Evolutionary conservation across 768 basidiomycete species (phyloP).

Genomic region (Naganishia friedmannii): DNA sequence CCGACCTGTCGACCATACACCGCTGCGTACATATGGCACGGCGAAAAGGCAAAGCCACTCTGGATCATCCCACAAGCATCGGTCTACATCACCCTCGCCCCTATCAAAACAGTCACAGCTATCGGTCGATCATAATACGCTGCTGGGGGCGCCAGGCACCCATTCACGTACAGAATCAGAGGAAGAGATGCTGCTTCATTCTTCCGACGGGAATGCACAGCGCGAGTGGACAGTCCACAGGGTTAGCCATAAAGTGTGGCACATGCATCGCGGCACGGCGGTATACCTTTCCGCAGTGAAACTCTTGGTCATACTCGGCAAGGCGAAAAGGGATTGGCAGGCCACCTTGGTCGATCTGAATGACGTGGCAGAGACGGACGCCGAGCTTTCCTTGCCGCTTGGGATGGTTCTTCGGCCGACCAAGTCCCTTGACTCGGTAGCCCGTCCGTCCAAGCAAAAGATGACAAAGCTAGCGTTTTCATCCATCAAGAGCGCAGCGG

Average conservation of each 20-base stretch:
- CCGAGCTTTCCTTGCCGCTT: background rate
- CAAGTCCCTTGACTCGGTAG: background rate
- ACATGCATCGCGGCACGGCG: constrained; percentile 7
- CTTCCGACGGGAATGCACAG: background rate
- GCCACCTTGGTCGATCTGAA: constrained; percentile 8
- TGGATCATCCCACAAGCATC: constrained; percentile 13
- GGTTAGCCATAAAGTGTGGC: constrained; percentile 1
- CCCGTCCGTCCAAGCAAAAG: background rate
- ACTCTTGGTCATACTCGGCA: background rate
- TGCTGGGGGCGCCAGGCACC: background rate
- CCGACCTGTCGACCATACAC: constrained; percentile 10
- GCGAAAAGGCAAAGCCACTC: constrained; percentile 5
- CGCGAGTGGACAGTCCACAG: constrained; percentile 7
- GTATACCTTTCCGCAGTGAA: constrained; percentile 1
- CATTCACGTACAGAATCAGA: constrained; percentile 17
- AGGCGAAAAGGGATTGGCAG: constrained; percentile 11
- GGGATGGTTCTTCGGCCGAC: background rate
- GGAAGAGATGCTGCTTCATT: background rate
- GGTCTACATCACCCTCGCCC: constrained; percentile 16
- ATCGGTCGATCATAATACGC: background rate
- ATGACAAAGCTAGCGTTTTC: constrained; percentile 14
- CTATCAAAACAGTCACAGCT: constrained; percentile 1
- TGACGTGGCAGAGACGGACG: background rate
- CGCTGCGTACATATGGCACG: background rate
- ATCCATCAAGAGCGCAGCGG: background rate